A percentile compares a stretch with the other conserved stretches of the same genome.
Conservation (phyloP, 208 protist species). For the Trypanosoma grayi region DNA sequence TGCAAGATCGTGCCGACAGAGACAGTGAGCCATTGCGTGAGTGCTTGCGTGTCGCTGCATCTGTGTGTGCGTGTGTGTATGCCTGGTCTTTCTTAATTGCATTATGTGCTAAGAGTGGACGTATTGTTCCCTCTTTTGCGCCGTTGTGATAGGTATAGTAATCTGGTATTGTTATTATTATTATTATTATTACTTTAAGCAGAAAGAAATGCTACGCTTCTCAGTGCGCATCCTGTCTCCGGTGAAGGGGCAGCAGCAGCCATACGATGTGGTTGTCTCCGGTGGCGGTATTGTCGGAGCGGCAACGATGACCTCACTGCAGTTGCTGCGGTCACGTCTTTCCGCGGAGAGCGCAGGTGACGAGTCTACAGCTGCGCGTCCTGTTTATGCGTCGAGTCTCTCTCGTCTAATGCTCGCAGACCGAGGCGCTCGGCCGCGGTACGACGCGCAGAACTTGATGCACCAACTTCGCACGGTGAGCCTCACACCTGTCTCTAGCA, state of each 20-base stretch:
- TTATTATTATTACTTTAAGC: too few relatives aligned
- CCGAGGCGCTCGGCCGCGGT: slow-evolving; percentile 38
- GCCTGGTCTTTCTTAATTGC: too few relatives aligned
- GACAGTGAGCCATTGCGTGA: too few relatives aligned
- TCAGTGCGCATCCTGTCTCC: slow-evolving; percentile 3
- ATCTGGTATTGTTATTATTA: not conserved
- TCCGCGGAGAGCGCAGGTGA: slow-evolving; percentile 1
- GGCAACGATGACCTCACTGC: slow-evolving; percentile 66
- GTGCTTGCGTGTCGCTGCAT: too few relatives aligned
- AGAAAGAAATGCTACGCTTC: slow-evolving; percentile 18
- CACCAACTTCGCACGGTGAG: slow-evolving; percentile 75
- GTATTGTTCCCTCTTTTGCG: not conserved
- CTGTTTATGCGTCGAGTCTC: slow-evolving; percentile 28
- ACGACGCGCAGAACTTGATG: slow-evolving; percentile 60
- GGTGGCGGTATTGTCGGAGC: slow-evolving; percentile 79
- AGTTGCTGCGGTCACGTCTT: slow-evolving; percentile 60
- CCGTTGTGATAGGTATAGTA: not conserved
- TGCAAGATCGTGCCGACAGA: too few relatives aligned
- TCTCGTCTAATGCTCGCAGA: slow-evolving; percentile 65
- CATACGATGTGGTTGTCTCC: slow-evolving; percentile 66
- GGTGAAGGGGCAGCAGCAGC: not conserved
- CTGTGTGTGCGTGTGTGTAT: too few relatives aligned
- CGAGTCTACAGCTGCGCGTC: not conserved
- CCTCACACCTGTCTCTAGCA: slow-evolving; percentile 80
- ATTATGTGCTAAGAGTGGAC: too few relatives aligned